Conservation (phyloP, 148 eudicot species). For the Beta vulgaris region DNA sequence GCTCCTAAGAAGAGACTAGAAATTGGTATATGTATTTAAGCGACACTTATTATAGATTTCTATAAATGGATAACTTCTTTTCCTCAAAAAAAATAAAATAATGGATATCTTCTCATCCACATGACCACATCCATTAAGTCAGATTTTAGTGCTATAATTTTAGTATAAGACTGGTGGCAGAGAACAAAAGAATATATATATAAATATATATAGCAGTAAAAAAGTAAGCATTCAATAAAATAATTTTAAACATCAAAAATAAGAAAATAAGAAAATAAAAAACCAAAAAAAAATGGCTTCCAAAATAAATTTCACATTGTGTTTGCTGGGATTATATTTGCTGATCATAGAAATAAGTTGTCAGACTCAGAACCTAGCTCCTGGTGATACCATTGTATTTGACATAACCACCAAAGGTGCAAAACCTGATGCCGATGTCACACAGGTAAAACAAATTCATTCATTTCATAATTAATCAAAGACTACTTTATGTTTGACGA, state of each 20-base stretch:
- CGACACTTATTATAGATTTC: too few species aligned
- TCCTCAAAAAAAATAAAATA: too few species aligned
- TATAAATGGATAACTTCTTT: too few species aligned
- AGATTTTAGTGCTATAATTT: too few species aligned
- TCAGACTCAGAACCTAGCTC: background rate
- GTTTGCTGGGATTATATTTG: constrained; percentile 9
- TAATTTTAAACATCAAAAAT: background rate
- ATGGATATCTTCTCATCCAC: too few species aligned
- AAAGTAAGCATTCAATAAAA: background rate
- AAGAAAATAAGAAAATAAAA: background rate
- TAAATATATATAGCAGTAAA: background rate
- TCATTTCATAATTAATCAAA: background rate
- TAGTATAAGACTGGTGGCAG: constrained; percentile 7
- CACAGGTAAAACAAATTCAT: constrained; percentile 16
- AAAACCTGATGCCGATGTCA: constrained; percentile 25
- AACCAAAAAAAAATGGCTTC: constrained; percentile 6
- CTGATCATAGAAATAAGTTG: background rate
- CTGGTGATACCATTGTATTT: constrained; percentile 12
- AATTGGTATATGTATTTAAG: too few species aligned
- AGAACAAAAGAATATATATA: background rate
- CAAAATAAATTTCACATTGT: background rate
- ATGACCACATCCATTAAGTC: too few species aligned
- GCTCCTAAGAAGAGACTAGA: too few species aligned
- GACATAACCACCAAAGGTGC: constrained; percentile 26
- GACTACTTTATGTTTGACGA: background rate